Conservation (phyloP, 805 yeast genomes). For the Zygosaccharomyces siamensis region DNA sequence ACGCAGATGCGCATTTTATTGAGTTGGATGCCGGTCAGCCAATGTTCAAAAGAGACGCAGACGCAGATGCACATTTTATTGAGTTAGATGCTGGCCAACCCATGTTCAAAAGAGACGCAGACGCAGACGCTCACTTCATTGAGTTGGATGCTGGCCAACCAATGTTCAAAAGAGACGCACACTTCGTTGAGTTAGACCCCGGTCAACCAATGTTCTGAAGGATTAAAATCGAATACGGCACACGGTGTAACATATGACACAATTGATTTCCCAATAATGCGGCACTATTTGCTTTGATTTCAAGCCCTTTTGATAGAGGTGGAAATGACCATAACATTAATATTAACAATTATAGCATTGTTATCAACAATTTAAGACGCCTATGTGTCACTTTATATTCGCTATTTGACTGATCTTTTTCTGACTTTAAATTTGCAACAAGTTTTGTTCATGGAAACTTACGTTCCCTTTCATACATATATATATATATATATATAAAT, state of each 20-base stretch:
- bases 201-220: slow-evolving; percentile 30
- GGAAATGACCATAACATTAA: not conserved
- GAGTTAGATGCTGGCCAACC: slow-evolving; percentile 25
- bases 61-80: slow-evolving; percentile 24
- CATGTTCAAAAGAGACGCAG: slow-evolving; percentile 28
- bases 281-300: not conserved
- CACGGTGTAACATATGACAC: not conserved
- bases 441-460: not conserved
- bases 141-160: slow-evolving; percentile 24
- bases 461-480: not conserved
- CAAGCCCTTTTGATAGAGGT: not conserved
- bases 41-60: slow-evolving; percentile 28
- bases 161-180: slow-evolving; percentile 25
- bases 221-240: slow-evolving; percentile 7
- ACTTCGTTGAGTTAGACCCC: slow-evolving; percentile 23
- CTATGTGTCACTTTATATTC: not conserved
- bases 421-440: not conserved
- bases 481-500: not conserved
- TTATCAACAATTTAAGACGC: too few relatives aligned
- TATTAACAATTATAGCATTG: not conserved
- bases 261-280: not conserved
- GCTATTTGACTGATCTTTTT: not conserved
- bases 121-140: slow-evolving; percentile 26
- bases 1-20: slow-evolving; percentile 31
- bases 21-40: slow-evolving; percentile 25